These are phyloP conservation scores for Phlebiopsis flavidoalba DNA, from an alignment of 768 basidiomycete species.

Conservation along the genomic window DNA sequence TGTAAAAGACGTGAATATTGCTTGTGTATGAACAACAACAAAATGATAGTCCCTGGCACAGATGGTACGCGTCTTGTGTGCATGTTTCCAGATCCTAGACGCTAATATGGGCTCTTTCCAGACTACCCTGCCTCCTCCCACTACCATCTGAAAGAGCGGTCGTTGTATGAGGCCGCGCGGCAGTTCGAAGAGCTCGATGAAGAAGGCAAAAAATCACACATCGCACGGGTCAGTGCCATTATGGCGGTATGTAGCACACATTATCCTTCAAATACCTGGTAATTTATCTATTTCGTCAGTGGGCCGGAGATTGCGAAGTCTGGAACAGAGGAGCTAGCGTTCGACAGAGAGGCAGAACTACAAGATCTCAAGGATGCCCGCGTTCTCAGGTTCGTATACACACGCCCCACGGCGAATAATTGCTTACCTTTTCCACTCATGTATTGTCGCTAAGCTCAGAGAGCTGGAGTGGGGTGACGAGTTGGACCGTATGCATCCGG, in stretches of 20 bases:
- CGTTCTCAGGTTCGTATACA: not conserved
- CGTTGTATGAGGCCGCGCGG: not conserved
- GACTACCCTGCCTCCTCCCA: not conserved
- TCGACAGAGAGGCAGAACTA: not conserved
- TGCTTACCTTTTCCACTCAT: not conserved
- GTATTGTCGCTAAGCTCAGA: conserved; percentile 3
- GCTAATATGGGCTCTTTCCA: too few species aligned
- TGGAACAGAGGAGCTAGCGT: not conserved
- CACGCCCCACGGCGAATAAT: not conserved
- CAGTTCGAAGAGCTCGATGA: not conserved
- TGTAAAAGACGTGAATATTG: not conserved
- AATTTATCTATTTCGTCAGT: not conserved
- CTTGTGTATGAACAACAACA: not conserved
- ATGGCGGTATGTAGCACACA: not conserved
- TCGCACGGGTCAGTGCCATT: not conserved
- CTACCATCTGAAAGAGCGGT: not conserved
- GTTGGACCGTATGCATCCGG: not conserved
- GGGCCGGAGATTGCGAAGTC: not conserved
- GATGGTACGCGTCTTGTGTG: not conserved
- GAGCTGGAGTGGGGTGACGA: not conserved
- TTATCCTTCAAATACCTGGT: not conserved
- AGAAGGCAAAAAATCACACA: not conserved
- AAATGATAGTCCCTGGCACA: not conserved
- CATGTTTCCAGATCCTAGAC: not conserved
- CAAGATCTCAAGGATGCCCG: not conserved